These are phyloP conservation scores for Solanum infundibuliforme DNA, from an alignment of 257 asterid genomes.

Conservation along the genomic window DNA sequence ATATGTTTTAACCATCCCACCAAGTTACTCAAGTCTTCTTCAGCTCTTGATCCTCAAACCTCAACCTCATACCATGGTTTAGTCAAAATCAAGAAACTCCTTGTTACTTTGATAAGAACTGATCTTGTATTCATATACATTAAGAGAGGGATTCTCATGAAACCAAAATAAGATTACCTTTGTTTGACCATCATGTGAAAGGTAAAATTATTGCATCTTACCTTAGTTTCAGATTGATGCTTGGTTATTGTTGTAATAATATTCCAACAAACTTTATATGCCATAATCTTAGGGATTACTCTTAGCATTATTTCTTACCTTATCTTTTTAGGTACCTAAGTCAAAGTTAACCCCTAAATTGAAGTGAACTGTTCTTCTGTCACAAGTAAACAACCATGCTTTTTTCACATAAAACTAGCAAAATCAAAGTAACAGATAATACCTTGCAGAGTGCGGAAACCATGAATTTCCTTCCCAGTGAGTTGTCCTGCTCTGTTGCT, in stretches of 20 bases:
- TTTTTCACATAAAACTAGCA: neutral
- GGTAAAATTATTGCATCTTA: neutral
- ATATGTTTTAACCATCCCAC: neutral
- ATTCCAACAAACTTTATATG: neutral
- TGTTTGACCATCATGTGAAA: neutral
- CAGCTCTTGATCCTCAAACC: neutral
- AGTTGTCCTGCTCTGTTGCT: conserved; percentile 26
- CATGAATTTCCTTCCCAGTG: conserved; percentile 76
- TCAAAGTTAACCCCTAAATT: neutral
- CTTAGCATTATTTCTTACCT: neutral
- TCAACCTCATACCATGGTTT: neutral
- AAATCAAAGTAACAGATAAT: neutral
- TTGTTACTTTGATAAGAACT: neutral
- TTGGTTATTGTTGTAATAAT: neutral
- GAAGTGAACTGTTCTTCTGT: neutral
- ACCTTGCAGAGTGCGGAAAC: conserved; percentile 80
- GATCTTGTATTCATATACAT: neutral
- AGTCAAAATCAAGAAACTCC: neutral
- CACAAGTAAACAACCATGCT: neutral
- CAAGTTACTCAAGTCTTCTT: neutral
- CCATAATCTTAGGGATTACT: neutral
- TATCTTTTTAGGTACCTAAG: neutral
- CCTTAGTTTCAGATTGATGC: neutral
- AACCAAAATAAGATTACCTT: neutral
- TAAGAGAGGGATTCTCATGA: neutral